Conservation (phyloP, 352 stramenopile species). For the Globisporangium camurandrum region DNA sequence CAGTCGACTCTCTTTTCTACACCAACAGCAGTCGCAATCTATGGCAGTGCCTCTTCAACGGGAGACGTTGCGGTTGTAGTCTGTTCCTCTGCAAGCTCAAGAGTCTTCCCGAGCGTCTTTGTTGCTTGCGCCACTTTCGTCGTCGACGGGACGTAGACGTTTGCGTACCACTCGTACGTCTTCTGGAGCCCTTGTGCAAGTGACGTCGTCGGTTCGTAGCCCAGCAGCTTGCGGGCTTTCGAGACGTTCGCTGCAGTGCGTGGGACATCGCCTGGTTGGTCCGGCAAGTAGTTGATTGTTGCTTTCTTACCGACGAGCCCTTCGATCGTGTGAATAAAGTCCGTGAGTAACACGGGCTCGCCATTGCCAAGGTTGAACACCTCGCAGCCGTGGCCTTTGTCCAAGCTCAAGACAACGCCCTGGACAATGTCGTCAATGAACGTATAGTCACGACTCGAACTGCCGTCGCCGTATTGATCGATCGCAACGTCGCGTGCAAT, state of each 20-base stretch:
- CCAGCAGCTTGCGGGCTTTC: conserved; percentile 93
- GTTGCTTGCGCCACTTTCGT: too few relatives aligned
- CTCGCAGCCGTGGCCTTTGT: conserved; percentile 81
- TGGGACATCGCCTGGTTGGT: conserved; percentile 95
- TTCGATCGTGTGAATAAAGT: conserved; percentile 96
- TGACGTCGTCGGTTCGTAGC: conserved; percentile 90
- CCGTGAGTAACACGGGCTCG: conserved; percentile 82
- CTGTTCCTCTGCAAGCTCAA: too few relatives aligned
- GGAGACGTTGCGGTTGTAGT: too few relatives aligned
- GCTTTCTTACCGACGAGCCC: conserved; percentile 90
- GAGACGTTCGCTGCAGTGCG: conserved; percentile 94
- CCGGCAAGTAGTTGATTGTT: conserved; percentile 90
- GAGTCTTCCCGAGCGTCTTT: too few relatives aligned
- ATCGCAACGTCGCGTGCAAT: conserved; percentile 89
- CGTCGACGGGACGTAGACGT: conserved; percentile 27
- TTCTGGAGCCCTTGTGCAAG: conserved; percentile 91
- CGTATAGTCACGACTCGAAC: conserved; percentile 95
- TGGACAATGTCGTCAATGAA: conserved; percentile 98
- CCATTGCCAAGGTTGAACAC: conserved; percentile 97
- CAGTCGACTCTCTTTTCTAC: too few relatives aligned
- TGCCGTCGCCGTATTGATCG: conserved; percentile 96
- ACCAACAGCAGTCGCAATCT: too few relatives aligned
- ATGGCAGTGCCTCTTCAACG: too few relatives aligned
- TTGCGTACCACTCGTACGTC: conserved; percentile 92
- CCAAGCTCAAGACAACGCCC: conserved; percentile 81